These are phyloP conservation scores for Erigeron canadensis DNA, from an alignment of 129 eudicot species.

Conservation along the genomic window DNA sequence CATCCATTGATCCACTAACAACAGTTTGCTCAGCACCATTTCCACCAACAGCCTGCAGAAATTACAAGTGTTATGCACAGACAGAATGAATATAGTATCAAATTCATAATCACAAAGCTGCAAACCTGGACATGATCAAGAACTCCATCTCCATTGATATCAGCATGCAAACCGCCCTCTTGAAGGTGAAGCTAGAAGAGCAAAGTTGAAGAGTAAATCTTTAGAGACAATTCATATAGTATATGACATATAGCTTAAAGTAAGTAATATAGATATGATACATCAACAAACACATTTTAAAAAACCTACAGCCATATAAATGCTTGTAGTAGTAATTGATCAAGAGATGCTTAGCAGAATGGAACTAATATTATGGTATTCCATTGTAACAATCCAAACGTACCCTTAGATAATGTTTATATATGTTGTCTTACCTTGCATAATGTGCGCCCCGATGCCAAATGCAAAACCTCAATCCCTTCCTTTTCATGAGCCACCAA, in stretches of 20 bases:
- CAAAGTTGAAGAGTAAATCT: constrained; percentile 13
- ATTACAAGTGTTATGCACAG: neutral
- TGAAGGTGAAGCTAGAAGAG: constrained; percentile 83
- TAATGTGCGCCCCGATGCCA: constrained; percentile 96
- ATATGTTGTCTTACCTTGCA: constrained; percentile 61
- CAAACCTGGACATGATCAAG: constrained; percentile 97
- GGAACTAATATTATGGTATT: neutral
- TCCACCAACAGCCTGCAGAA: constrained; percentile 80
- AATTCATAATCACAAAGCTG: constrained; percentile 8
- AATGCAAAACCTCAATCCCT: constrained; percentile 96
- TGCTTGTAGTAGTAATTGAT: neutral
- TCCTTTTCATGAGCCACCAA: constrained; percentile 94
- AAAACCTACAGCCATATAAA: neutral
- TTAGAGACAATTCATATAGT: neutral
- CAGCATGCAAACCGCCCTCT: constrained; percentile 99
- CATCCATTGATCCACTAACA: constrained; percentile 98
- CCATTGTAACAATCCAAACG: neutral
- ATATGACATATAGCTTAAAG: neutral
- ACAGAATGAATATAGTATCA: constrained; percentile 1
- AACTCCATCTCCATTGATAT: constrained; percentile 97
- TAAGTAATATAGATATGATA: neutral
- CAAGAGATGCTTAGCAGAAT: neutral
- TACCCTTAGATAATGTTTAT: too few relatives aligned
- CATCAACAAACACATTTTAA: neutral
- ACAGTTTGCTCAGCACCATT: constrained; percentile 95